Evolutionary conservation across 345 rosid species (phyloP), one percentile per base, ranked within the genome.

Genomic region (Linum tenue): DNA sequence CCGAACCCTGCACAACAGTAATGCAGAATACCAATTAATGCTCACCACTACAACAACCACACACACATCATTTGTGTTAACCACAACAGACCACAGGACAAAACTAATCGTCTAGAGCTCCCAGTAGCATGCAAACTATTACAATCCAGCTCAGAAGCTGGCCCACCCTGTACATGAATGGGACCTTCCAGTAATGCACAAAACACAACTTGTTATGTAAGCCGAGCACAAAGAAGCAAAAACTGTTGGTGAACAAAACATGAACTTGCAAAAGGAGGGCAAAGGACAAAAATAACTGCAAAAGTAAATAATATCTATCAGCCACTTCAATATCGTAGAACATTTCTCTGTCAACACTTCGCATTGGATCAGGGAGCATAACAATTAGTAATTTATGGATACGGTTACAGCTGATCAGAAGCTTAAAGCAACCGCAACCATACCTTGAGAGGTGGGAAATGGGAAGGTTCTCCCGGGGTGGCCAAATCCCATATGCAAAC

Each of bases 401-500:
- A 50, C 64, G 51, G 16, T 15, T 7, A 43, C 9, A 40, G 50
- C 68, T 44, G 7, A 44, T 7, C 12, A 15, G 14, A 48, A 48
- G 53, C 53, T 48, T 48, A 48, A 9, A 48, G 53, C 53, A 48
- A 48, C 53, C 14, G 14, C 11, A 15, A 48, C 14, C 14, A 39
- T 71, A 86, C 98, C 96, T 78, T 89, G 55, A 89, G 88, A 43
- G 91, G 84, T 4, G 99, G 98, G 69, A 80, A 89, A 81, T 81
- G 94, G 68, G 90, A 73, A 71, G 97, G 94, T 75, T 82, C 87
- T 15, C 83, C 63, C 50, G 99, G 99, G 64, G 77, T 70, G 58
- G 88, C 69, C 72, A 95, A 70, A 81, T 95, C 96, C 99, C 99
- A 95, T 51, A 95, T 87, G 83, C 88, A 87, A 65, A 89, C 84